These are phyloP conservation scores for Hymenoscyphus repandus DNA, from an alignment of 2,329 filamentous ascomycete species.

Conservation along the genomic window DNA sequence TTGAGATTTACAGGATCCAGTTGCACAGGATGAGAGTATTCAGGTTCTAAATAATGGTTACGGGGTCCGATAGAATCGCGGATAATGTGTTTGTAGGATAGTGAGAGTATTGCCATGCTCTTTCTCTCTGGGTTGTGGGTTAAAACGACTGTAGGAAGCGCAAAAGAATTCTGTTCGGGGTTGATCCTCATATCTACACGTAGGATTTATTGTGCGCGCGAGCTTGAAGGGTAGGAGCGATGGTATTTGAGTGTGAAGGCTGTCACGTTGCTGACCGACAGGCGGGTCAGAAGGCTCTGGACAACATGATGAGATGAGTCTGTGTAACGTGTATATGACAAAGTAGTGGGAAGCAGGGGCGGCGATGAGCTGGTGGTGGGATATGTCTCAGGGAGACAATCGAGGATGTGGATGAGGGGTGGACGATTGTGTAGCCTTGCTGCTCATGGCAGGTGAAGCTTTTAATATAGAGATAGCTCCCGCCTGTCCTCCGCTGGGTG, in stretches of 20 bases:
- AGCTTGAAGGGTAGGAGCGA: background rate
- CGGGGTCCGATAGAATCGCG: background rate
- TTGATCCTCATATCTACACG: conserved; percentile 1
- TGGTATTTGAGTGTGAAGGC: background rate
- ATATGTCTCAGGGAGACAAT: background rate
- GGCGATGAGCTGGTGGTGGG: background rate
- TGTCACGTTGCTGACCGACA: background rate
- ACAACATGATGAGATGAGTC: background rate
- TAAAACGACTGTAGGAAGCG: conserved; percentile 1
- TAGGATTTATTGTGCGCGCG: background rate
- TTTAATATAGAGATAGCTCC: too few relatives aligned
- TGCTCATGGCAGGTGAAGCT: too few relatives aligned
- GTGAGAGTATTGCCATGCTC: conserved; percentile 1
- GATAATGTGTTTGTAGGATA: background rate
- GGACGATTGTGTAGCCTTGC: too few relatives aligned
- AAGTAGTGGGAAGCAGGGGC: background rate
- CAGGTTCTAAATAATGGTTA: background rate
- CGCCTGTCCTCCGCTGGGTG: too few relatives aligned
- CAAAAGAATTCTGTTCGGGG: background rate
- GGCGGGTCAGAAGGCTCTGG: background rate
- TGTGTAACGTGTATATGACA: background rate
- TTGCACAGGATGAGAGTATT: conserved; percentile 1
- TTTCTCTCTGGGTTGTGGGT: background rate
- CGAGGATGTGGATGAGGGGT: too few relatives aligned
- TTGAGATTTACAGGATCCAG: background rate